Conservation (phyloP, 352 stramenopile species). For the Phytopythium aichiense region DNA sequence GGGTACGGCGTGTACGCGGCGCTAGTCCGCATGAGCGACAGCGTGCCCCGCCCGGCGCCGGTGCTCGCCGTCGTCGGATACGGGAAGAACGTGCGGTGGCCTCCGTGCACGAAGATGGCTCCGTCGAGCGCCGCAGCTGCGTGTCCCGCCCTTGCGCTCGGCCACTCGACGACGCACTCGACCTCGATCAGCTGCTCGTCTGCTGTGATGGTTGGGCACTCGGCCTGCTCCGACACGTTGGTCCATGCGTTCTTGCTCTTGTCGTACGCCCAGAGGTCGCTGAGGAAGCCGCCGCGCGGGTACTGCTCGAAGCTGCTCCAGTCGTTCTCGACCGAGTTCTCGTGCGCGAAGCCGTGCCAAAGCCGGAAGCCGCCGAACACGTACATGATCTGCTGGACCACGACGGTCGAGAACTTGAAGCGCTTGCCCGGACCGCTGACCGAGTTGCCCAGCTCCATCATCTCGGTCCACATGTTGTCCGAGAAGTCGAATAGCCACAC, state of each 20-base stretch:
- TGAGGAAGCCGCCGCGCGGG: slow-evolving; percentile 90
- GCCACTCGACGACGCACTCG: slow-evolving; percentile 87
- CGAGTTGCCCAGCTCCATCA: slow-evolving; percentile 68
- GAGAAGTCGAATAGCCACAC: slow-evolving; percentile 94
- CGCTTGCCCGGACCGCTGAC: slow-evolving; percentile 76
- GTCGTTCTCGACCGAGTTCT: slow-evolving; percentile 87
- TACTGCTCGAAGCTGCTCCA: slow-evolving; percentile 79
- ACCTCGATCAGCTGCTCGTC: slow-evolving; percentile 58
- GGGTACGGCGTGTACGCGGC: slow-evolving; percentile 85
- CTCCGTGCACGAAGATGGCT: slow-evolving; percentile 88
- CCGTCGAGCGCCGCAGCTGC: slow-evolving; percentile 70
- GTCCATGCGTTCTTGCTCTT: slow-evolving; percentile 59
- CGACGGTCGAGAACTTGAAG: slow-evolving; percentile 91
- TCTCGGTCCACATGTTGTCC: slow-evolving; percentile 88
- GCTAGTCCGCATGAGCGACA: slow-evolving; percentile 29
- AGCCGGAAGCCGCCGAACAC: slow-evolving; percentile 93
- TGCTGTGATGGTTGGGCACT: slow-evolving; percentile 50
- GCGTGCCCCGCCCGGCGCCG: slow-evolving; percentile 70
- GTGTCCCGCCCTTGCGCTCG: slow-evolving; percentile 82
- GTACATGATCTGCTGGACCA: slow-evolving; percentile 51
- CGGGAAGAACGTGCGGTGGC: slow-evolving; percentile 94
- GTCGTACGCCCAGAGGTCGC: slow-evolving; percentile 92
- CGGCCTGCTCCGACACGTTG: slow-evolving; percentile 62
- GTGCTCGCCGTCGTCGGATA: slow-evolving; percentile 88
- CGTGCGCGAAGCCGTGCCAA: slow-evolving; percentile 93